Evolutionary conservation across 768 basidiomycete genomes (phyloP).

Genomic region (Boletellus ananas): DNA sequence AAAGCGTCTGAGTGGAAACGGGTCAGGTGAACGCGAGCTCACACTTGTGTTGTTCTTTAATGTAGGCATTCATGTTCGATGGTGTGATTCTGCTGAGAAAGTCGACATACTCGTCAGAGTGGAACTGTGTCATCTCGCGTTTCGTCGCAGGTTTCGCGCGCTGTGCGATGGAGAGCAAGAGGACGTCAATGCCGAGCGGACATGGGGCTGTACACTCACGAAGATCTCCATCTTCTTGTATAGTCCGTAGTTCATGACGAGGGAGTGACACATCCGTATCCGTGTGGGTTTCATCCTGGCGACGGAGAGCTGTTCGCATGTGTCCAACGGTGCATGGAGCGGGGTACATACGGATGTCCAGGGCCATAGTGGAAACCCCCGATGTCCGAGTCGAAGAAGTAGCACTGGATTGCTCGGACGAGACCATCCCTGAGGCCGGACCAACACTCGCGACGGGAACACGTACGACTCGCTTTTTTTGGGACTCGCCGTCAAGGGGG

Average conservation of each 20-base stretch:
- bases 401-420: constrained; percentile 57
- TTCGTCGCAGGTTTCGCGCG: constrained; percentile 99
- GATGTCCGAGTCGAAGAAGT: constrained; percentile 99
- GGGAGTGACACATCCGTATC: constrained; percentile 98
- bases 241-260: constrained; percentile 99
- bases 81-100: constrained; percentile 93
- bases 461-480: constrained; percentile 86
- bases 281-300: constrained; percentile 93
- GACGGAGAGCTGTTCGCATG: not conserved
- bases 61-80: constrained; percentile 89
- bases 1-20: not conserved
- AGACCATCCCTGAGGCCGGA: constrained; percentile 5
- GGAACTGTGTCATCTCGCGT: constrained; percentile 99
- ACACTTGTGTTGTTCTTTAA: constrained; percentile 98
- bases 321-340: not conserved
- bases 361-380: constrained; percentile 99
- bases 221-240: constrained; percentile 99
- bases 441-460: constrained; percentile 1
- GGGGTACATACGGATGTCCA: constrained; percentile 73
- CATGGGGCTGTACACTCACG: constrained; percentile 48
- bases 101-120: constrained; percentile 98
- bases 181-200: not conserved
- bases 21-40: constrained; percentile 17
- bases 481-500: constrained; percentile 66
- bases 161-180: constrained; percentile 39